A percentile compares a stretch with the other conserved stretches of the same genome.
Conservation (phyloP, 768 basidiomycete species). For the Suillus placidus region DNA sequence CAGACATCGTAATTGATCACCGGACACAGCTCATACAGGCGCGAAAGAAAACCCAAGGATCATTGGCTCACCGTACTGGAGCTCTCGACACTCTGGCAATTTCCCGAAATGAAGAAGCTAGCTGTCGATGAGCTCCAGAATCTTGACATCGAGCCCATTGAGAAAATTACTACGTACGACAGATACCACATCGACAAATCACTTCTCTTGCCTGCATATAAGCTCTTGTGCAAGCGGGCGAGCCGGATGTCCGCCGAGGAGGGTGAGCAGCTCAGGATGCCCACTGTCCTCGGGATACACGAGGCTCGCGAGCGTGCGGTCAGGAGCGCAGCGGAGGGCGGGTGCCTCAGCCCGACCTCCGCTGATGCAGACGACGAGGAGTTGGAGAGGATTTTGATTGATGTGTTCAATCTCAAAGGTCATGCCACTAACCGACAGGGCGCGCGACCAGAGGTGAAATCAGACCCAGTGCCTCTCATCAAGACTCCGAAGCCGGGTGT, state of each 20-base stretch:
- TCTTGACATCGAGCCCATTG: constrained; percentile 46
- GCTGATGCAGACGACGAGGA: constrained; percentile 31
- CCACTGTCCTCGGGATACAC: constrained; percentile 56
- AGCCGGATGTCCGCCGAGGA: constrained; percentile 56
- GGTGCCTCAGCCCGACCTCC: constrained; percentile 29
- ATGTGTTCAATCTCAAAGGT: constrained; percentile 32
- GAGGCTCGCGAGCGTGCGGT: constrained; percentile 50
- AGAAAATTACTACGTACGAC: constrained; percentile 61
- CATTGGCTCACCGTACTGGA: constrained; percentile 59
- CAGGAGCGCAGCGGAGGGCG: constrained; percentile 36
- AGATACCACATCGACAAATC: constrained; percentile 47
- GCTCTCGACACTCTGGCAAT: constrained; percentile 58
- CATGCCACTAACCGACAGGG: neutral
- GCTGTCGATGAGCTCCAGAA: constrained; percentile 60
- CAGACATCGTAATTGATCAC: neutral
- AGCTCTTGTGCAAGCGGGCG: constrained; percentile 51
- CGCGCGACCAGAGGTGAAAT: neutral
- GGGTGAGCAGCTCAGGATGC: constrained; percentile 54
- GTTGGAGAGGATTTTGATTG: constrained; percentile 32
- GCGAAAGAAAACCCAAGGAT: constrained; percentile 47
- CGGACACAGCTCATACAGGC: constrained; percentile 51
- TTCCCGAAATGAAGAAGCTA: constrained; percentile 49
- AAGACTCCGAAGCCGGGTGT: neutral
- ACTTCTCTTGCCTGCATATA: constrained; percentile 44
- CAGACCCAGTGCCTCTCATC: neutral